phyloP scores from a whole-genome alignment of 176 grass and related monocot genomes.

The Oryza punctata region DNA sequence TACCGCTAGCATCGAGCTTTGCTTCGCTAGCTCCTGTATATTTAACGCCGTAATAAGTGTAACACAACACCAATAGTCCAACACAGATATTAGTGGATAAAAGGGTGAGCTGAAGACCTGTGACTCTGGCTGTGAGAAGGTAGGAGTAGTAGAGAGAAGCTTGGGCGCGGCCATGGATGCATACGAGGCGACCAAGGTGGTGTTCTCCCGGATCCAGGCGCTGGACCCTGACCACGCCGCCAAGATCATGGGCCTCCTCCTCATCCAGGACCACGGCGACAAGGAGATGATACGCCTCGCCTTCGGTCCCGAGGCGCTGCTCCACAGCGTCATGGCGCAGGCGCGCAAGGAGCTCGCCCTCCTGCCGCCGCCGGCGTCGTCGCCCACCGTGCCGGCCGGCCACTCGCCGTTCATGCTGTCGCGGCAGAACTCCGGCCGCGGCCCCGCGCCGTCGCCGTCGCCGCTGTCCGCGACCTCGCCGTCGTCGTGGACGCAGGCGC shows the following conservation, averaged over 20 bases:
- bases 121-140: constrained; percentile 27
- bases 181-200: constrained; percentile 88
- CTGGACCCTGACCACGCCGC: constrained; percentile 89
- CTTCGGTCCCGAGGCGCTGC: constrained; percentile 82
- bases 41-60: constrained; percentile 27
- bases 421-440: constrained; percentile 59
- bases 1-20: background rate
- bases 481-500: constrained; percentile 57
- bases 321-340: constrained; percentile 73
- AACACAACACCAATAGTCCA: background rate
- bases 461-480: constrained; percentile 61
- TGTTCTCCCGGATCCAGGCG: constrained; percentile 87
- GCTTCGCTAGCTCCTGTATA: background rate
- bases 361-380: constrained; percentile 43
- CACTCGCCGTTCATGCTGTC: constrained; percentile 55
- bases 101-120: background rate
- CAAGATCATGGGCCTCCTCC: constrained; percentile 91
- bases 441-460: constrained; percentile 35
- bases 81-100: background rate
- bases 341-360: constrained; percentile 81
- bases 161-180: constrained; percentile 60
- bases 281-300: constrained; percentile 98
- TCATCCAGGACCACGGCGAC: constrained; percentile 91
- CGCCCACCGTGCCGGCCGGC: constrained; percentile 24
- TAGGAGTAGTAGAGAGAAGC: background rate